Conservation (phyloP, 495 filamentous ascomycete species). For the Aspergillus homomorphus region DNA sequence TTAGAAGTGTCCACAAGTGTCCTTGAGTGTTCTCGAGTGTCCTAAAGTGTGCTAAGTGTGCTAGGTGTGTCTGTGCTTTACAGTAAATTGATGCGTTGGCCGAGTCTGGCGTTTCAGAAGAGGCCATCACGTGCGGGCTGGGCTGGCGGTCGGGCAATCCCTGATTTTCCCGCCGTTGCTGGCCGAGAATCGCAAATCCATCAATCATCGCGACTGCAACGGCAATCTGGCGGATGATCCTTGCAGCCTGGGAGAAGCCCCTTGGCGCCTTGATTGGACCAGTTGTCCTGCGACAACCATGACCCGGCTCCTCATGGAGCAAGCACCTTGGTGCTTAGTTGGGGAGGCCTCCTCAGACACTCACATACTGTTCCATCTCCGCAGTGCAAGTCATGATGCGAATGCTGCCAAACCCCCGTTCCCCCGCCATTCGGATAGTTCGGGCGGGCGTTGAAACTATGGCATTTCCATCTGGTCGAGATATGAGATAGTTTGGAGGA, state of each 20-base stretch:
- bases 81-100: neutral
- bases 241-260: constrained; percentile 8
- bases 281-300: neutral
- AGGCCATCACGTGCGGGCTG: neutral
- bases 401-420: no score
- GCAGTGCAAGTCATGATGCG: neutral
- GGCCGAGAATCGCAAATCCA: neutral
- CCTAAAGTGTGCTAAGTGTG: no score
- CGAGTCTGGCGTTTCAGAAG: constrained; percentile 2
- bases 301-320: constrained; percentile 6
- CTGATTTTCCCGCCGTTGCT: neutral
- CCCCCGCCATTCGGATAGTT: neutral
- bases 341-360: neutral
- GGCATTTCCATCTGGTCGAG: neutral
- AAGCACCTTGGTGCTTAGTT: neutral
- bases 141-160: neutral
- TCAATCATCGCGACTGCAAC: constrained; percentile 9
- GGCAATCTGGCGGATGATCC: constrained; percentile 21
- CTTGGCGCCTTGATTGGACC: constrained; percentile 11
- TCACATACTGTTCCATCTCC: neutral
- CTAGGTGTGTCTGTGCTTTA: neutral
- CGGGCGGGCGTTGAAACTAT: neutral
- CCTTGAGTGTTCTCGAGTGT: no score
- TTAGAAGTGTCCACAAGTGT: neutral
- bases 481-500: neutral